Evolutionary conservation across 352 stramenopile genomes (phyloP), one percentile per base, ranked within the genome.

Genomic region (Globisporangium middletonii): DNA sequence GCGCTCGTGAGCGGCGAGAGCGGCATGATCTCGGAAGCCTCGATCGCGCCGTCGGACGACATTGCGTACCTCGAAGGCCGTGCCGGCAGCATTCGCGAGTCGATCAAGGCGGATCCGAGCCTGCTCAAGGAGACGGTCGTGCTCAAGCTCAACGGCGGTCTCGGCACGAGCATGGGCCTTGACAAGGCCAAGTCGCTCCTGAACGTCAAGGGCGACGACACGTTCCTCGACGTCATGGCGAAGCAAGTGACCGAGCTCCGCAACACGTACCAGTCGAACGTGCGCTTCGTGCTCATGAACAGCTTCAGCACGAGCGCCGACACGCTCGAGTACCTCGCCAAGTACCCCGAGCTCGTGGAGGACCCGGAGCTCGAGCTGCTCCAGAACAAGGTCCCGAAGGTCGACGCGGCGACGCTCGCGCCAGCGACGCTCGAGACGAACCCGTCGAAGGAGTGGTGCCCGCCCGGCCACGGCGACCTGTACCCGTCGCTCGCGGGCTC

Each of bases 341-440:
- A 94, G 79, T 94, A 94, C 71, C 83, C 85, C 3, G 85, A 94
- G 68, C 73, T 99, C 42, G 80, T 94, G 19, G 88, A 89, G 43
- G 96, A 99, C 67, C 84, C 97, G 44, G 94, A 96, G 60, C 77
- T 99, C 19, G 96, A 99, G 83, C 93, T 99, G 64, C 67, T 99
- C 53, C 96, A 99, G 79, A 99, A 99, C 77, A 99, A 99, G 82
- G 95, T 98, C 46, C 95, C 95, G 37, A 98, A 98, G 75, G 73
- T 98, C 26, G 79, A 97, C 78, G 91, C 89, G 16, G 78, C 67
- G 46, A 98, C 88, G 23, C 74, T 94, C 49, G 67, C 68, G 59
- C 85, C 85, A 15, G 85, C 85, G 42, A 77, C 68, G 33, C 81
- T 75, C 60, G 50, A 59, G 43, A 23, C 69, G 18, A 91, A 92